A percentile compares a stretch with the other conserved stretches of the same genome.
Evolutionary conservation across 257 asterid genomes (phyloP).

Genomic region (Solanum piurae): DNA sequence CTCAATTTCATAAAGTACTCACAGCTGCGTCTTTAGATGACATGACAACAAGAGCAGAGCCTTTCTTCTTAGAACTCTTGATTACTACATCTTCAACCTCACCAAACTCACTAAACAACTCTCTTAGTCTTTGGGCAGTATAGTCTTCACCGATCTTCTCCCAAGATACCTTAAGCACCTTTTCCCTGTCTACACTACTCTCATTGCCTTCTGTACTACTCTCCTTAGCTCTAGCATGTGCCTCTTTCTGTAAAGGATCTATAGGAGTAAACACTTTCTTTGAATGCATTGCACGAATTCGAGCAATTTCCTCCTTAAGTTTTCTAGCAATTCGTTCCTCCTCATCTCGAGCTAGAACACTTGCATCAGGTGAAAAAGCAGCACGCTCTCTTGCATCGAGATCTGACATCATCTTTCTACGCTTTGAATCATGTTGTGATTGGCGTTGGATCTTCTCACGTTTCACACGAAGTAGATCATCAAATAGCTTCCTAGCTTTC

Average conservation of each 20-base stretch:
- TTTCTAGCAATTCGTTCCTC: slow-evolving; percentile 45
- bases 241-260: slow-evolving; percentile 24
- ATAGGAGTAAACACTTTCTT: slow-evolving; percentile 18
- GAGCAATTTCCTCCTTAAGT: slow-evolving; percentile 50
- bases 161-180: slow-evolving; percentile 84
- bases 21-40: slow-evolving; percentile 63
- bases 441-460: slow-evolving; percentile 49
- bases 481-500: slow-evolving; percentile 56
- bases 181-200: slow-evolving; percentile 44
- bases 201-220: slow-evolving; percentile 22
- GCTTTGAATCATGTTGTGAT: slow-evolving; percentile 53
- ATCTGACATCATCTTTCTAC: slow-evolving; percentile 64
- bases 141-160: slow-evolving; percentile 69
- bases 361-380: slow-evolving; percentile 43
- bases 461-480: slow-evolving; percentile 48
- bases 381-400: slow-evolving; percentile 64
- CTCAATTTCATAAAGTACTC: slow-evolving; percentile 13
- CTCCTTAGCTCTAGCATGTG: slow-evolving; percentile 4
- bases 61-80: slow-evolving; percentile 64
- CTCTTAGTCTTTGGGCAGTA: slow-evolving; percentile 46
- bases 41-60: slow-evolving; percentile 88
- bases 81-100: slow-evolving; percentile 73
- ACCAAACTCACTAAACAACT: slow-evolving; percentile 63
- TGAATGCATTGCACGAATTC: slow-evolving; percentile 47
- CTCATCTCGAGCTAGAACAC: slow-evolving; percentile 36